Evolutionary conservation across 169 alveolate genomes (phyloP), one percentile per base, ranked within the genome.

Genomic region (Plasmodium blacklocki): DNA sequence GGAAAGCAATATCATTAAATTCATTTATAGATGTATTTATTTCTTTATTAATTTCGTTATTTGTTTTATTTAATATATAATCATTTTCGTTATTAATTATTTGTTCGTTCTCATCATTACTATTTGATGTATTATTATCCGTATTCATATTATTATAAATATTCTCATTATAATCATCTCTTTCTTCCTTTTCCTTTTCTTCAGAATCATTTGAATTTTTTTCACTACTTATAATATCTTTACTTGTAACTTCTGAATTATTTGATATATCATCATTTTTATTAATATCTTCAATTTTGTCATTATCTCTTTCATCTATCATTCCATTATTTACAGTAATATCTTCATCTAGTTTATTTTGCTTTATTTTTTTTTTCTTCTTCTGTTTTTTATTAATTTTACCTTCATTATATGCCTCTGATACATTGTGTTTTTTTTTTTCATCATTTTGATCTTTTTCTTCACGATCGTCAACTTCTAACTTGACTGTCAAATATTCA

Each of bases 1-100:
- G 60, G 7, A 60, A 47, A 15, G 92, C 92, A 15, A 72, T 43
- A 18, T 86, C 73, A 52, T 86, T 73, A 8, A 63, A 71, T 18
- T 86, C 92, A 45, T 5, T 23, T 5, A 14, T 59, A 12, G 14
- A 19, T 52, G 49, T 72, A 29, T 26, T 73, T 26, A 39, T 60
- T 26, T 58, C 47, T 21, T 26, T 47, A 14, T 73, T 73, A 47
- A 15, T 43, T 60, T 62, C 14, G 3, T 74, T 50, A 64, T 66
- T 52, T 26, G 39, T 26, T 26, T 26, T 26, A 12, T 59, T 64
- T 14, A 49, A 26, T 49, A 8, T 47, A 18, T 70, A 32, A 12
- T 9, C 23, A 45, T n/a, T 23, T n/a, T 26, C 39, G 39, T 32
- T 32, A 39, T 39, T 39, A 39, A 39, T 39, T 39, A 39, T 39